Base-by-base conservation (phyloP, 2,329 filamentous ascomycete genomes). In the Alternaria tenuissima region DNA sequence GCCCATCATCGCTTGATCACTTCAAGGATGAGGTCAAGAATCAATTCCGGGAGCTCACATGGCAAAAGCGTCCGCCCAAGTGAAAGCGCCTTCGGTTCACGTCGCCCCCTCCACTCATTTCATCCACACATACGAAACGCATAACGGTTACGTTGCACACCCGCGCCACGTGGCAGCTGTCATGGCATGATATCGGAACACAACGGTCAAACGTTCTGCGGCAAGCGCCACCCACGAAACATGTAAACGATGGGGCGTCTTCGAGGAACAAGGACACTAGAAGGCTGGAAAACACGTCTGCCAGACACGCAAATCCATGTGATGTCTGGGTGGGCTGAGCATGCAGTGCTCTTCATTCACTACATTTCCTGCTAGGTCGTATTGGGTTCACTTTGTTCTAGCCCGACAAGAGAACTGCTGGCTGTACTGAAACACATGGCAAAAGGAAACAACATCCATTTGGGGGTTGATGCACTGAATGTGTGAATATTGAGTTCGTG, bases 1-100 rank as follows among this genome's bases (percentile, higher is more conserved):
- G 78, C 7, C 75, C 77, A 2, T 76, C 76, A 0, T 83, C 86
- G 52, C 57, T 85, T 11, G 76, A 81, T 49, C 82, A 86, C 58
- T 87, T 86, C 70, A 76, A 79, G 30, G 82, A 87, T 38, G 86
- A 87, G 69, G 66, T 88, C 42, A 83, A 80, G 65, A 73, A 79
- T 7, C 83, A 85, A 61, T 78, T 84, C 52, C 64, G 65, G 41
- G 75, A 76, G 14, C 66, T 77, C 32, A 76, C 74, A n/a, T 77
- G 75, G 76, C 76, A 76, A 57, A 76, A 76, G 48, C 72, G 71
- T 32, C 73, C 71, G 16, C 71, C 70, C 8, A 73, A 70, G 55
- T 66, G 70, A 63, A 56, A 49, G 67, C 9, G 12, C 20, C 38
- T 47, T 41, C 43, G 32, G 11, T 32, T 9, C 30, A 3, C 46